A percentile compares a stretch with the other conserved stretches of the same genome.
Conservation (phyloP, 805 yeast genomes). For the Candida krabiensis region DNA sequence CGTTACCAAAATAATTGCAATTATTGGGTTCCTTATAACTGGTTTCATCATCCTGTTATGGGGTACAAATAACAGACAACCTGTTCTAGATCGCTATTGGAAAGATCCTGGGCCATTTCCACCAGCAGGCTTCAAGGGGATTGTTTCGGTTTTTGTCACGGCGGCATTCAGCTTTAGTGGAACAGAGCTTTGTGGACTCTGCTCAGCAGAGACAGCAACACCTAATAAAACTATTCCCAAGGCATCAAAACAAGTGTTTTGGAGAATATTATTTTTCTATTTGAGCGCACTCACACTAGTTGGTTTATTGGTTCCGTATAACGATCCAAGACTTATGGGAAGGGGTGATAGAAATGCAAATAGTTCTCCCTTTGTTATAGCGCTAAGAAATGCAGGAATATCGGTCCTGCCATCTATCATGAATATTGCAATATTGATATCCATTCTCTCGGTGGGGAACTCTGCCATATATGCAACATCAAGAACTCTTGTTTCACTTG, state of each 20-base stretch:
- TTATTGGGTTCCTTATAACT: slow-evolving; percentile 52
- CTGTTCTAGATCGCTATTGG: slow-evolving; percentile 48
- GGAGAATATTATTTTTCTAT: slow-evolving; percentile 53
- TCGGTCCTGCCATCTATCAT: slow-evolving; percentile 39
- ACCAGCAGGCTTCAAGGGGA: slow-evolving; percentile 50
- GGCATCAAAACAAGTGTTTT: slow-evolving; percentile 56
- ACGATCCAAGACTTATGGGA: slow-evolving; percentile 34
- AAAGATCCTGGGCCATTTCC: slow-evolving; percentile 41
- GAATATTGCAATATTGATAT: slow-evolving; percentile 41
- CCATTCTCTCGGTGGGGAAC: slow-evolving; percentile 48
- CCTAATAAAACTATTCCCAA: slow-evolving; percentile 49
- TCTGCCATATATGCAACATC: slow-evolving; percentile 60
- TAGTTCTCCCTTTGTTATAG: slow-evolving; percentile 50
- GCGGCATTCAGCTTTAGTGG: slow-evolving; percentile 58
- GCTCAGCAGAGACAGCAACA: slow-evolving; percentile 48
- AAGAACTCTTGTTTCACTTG: slow-evolving; percentile 48
- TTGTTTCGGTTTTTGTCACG: slow-evolving; percentile 53
- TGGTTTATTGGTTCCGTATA: slow-evolving; percentile 48
- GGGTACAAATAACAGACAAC: slow-evolving; percentile 44
- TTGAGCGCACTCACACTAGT: slow-evolving; percentile 43
- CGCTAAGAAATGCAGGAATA: slow-evolving; percentile 38
- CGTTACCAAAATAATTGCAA: slow-evolving; percentile 47
- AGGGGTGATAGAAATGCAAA: slow-evolving; percentile 33
- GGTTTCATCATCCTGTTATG: slow-evolving; percentile 52
- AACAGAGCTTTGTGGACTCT: slow-evolving; percentile 51